Evolutionary conservation across 2,329 filamentous ascomycete genomes (phyloP), one percentile per base, ranked within the genome.

Genomic region (Rutstroemia sp.): DNA sequence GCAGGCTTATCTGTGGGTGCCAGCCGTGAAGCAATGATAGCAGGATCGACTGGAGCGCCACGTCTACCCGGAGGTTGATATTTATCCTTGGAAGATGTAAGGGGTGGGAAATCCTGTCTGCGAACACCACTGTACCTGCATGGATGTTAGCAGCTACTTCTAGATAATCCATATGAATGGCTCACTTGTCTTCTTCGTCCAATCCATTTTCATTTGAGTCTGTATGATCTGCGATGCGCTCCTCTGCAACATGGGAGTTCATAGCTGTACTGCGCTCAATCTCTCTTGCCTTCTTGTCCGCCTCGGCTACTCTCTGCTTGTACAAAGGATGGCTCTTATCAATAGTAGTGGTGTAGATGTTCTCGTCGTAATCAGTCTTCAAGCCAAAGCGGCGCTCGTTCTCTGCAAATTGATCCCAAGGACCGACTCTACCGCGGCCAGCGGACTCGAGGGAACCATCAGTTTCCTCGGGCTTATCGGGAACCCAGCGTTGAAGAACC

Each of bases 351-450:
- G 94, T 99, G 74, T 99, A 99, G 45, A 94, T 83, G 64, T 89
- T 91, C 73, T 97, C 94, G 67, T 97, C 85, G 69, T 97, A 99
- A 65, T 91, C 90, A 52, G 88, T 94, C 72, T 84, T 89, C 41
- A 95, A 74, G 38, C 94, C 94, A 68, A 96, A 97, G 30, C 90
- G 82, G 56, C 84, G 80, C 72, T 95, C 89, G 67, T 97, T 97
- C 60, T 82, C 86, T 57, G 89, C 88, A 68, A 99, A 99, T 71
- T 99, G 94, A 70, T 99, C 92, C 94, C 94, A 99, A 9, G 73
- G 76, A 47, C 63, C 64, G 27, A 67, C 70, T 16, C 66, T 67
- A 25, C 72, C 48, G 37, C 68, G 70, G 12, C 67, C 67, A 21
- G 72, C 51, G 2, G 67, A 64, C 65, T 94, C 90, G 23, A 96